Percentiles rank a stretch among this genome's conserved stretches.
Conservation (phyloP, 2,329 filamentous ascomycete species). For the Penicillium nordicum region DNA sequence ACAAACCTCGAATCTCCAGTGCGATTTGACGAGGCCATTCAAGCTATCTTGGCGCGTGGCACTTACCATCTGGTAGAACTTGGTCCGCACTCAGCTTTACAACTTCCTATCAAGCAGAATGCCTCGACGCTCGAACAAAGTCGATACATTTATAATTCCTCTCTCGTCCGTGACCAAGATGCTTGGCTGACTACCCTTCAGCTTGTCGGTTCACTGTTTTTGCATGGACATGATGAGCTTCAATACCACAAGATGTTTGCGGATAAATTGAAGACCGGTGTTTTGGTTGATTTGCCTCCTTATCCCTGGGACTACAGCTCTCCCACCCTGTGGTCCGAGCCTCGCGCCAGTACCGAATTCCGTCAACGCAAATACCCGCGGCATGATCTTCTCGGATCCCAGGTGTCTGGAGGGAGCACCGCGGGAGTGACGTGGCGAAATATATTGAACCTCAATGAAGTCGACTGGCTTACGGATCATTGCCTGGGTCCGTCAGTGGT, state of each 20-base stretch:
- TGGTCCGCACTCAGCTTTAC: not conserved
- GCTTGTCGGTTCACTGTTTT: slow-evolving; percentile 25
- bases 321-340: not conserved
- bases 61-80: not conserved
- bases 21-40: not conserved
- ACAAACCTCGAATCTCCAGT: not conserved
- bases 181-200: not conserved
- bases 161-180: slow-evolving; percentile 32
- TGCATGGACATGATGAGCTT: slow-evolving; percentile 4
- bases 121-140: not conserved
- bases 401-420: slow-evolving; percentile 22
- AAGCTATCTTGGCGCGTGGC: not conserved
- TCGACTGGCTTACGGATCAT: slow-evolving; percentile 39
- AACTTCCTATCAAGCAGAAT: not conserved
- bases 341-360: slow-evolving; percentile 12
- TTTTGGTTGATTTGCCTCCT: slow-evolving; percentile 6
- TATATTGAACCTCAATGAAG: slow-evolving; percentile 27
- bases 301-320: slow-evolving; percentile 18
- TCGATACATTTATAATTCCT: slow-evolving; percentile 40
- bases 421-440: slow-evolving; percentile 36
- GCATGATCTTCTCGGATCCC: slow-evolving; percentile 28
- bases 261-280: not conserved
- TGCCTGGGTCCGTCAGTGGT: slow-evolving; percentile 27
- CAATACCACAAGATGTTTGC: not conserved
- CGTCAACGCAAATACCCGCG: slow-evolving; percentile 9